Conservation (phyloP, 306 rosid genomes). For the Castanospermum australe region DNA sequence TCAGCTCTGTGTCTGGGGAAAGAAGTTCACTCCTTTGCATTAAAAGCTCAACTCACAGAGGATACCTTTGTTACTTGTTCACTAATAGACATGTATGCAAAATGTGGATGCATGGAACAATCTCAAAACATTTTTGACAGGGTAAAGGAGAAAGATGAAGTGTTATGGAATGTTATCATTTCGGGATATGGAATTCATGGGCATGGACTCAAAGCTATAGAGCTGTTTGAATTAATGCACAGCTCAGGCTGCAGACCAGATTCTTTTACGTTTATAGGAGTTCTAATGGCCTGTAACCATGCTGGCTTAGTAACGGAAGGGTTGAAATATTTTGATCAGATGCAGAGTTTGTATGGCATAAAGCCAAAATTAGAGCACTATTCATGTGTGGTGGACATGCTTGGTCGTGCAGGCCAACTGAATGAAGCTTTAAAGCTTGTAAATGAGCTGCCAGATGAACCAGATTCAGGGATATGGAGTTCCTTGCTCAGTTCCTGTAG, state of each 20-base stretch:
- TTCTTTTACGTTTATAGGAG: conserved; percentile 68
- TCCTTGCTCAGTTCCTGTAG: conserved; percentile 83
- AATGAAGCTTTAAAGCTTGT: conserved; percentile 66
- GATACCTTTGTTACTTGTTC: conserved; percentile 70
- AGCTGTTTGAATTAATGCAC: conserved; percentile 68
- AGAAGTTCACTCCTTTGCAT: conserved; percentile 67
- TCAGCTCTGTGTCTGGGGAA: conserved; percentile 66
- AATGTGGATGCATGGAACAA: conserved; percentile 72
- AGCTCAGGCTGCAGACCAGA: conserved; percentile 53
- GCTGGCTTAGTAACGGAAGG: conserved; percentile 72
- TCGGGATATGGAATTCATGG: conserved; percentile 84
- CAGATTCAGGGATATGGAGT: conserved; percentile 80
- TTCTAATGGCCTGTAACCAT: conserved; percentile 79
- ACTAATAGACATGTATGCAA: conserved; percentile 81
- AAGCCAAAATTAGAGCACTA: conserved; percentile 74
- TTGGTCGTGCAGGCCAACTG: conserved; percentile 67
- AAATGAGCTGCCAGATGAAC: conserved; percentile 61
- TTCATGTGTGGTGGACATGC: conserved; percentile 83
- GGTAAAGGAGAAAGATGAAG: conserved; percentile 48
- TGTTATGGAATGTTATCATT: conserved; percentile 76
- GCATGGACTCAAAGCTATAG: conserved; percentile 61
- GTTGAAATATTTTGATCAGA: conserved; percentile 49
- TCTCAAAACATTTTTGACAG: conserved; percentile 55
- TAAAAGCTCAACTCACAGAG: conserved; percentile 46
- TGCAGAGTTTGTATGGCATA: conserved; percentile 55